Evolutionary conservation across 805 yeast genomes (phyloP), one percentile per base, ranked within the genome.

Genomic region (Candida parachauliodes): DNA sequence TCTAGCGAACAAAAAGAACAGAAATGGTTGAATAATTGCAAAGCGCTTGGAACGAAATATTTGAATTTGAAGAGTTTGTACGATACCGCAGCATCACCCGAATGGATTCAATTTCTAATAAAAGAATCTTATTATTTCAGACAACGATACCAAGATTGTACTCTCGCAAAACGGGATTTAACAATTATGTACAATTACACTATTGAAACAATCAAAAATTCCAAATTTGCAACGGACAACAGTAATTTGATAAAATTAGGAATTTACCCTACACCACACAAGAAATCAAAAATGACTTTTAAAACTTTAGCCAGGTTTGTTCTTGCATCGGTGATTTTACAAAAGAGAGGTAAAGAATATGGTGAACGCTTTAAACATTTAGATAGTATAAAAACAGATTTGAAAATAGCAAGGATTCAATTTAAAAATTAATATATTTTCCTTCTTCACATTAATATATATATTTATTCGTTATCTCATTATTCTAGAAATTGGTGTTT

Each of bases 121-220:
- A 59, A 60, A 33, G 76, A 75, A 49, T 55, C 66, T 43, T 67
- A 67, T 23, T 64, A 71, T 39, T 72, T 68, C 52, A 68, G 60
- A 45, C 68, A 77, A 36, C 73, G 69, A 46, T 56, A 74, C 32
- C 66, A 67, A 32, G 78, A 76, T 40, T 52, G 68, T 36, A 59
- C 63, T 34, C 31, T 60, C 37, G 54, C 49, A 34, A 52, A 59
- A 32, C 59, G 62, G 34, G 69, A 65, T 42, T 49, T 67, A 36
- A 52, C 54, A 32, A 34, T 56, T 36, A 60, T 65, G 65, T 59
- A 68, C 42, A 41, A 52, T 2, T 63, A 51, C 43, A 55, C 59
- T 19, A 50, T 55, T 32, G 46, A 54, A 14, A 47, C 65, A 14
- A 50, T 62, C 25, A 52, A 50, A 34, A 57, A 56, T 37, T 52